phyloP scores from a whole-genome alignment of 2,329 filamentous ascomycete species.

The Westerdykella aurantiaca region DNA sequence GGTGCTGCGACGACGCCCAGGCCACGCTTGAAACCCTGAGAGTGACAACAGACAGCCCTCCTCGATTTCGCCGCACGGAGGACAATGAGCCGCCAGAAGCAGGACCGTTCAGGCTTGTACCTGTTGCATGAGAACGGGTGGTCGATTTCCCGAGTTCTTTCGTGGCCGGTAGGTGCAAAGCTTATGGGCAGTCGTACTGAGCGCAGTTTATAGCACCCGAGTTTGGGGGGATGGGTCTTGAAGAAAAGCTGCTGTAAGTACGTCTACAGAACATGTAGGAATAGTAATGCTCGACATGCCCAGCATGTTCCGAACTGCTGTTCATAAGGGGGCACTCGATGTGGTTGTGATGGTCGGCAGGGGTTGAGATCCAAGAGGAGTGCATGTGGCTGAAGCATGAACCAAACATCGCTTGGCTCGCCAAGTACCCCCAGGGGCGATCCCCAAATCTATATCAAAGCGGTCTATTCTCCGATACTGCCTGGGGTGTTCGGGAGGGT shows the following conservation, averaged over 20 bases:
- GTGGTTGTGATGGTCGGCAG: slow-evolving; percentile 1
- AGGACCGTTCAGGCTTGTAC: slow-evolving; percentile 8
- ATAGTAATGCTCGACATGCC: no score
- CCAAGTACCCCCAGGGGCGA: slow-evolving; percentile 15
- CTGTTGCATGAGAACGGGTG: slow-evolving; percentile 4
- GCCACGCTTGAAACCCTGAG: slow-evolving; percentile 28
- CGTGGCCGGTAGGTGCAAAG: neutral
- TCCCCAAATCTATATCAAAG: slow-evolving; percentile 3
- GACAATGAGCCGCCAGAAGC: slow-evolving; percentile 22
- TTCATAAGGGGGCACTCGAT: slow-evolving; percentile 1
- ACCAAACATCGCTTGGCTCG: slow-evolving; percentile 14
- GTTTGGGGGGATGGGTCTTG: no score
- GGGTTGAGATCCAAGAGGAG: neutral
- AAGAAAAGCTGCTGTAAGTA: no score
- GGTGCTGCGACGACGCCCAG: slow-evolving; percentile 32
- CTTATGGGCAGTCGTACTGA: neutral
- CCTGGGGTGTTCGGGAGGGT: neutral
- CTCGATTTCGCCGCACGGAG: slow-evolving; percentile 24
- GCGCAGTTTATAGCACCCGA: slow-evolving; percentile 8
- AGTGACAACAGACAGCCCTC: slow-evolving; percentile 20
- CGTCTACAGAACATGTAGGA: no score
- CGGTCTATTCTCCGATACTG: no score
- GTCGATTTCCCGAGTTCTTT: neutral
- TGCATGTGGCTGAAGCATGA: slow-evolving; percentile 9
- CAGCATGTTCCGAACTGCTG: no score